phyloP scores from a whole-genome alignment of 2,329 filamentous ascomycete genomes.

The Pseudogymnoascus sp. region DNA sequence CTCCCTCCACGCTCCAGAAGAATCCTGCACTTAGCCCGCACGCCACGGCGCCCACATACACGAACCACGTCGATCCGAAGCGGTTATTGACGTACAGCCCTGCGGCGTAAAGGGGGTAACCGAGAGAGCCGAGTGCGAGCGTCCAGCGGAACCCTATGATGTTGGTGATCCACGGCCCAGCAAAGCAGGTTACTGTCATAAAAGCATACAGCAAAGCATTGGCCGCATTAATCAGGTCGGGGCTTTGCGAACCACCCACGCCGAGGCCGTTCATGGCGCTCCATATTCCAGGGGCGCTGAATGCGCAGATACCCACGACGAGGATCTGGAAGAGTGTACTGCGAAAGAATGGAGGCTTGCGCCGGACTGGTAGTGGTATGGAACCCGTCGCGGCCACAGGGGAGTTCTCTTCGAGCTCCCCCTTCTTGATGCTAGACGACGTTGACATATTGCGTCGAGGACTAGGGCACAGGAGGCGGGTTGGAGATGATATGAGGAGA shows the following conservation, averaged over 20 bases:
- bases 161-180: conserved; percentile 33
- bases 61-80: conserved; percentile 33
- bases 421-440: neutral
- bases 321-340: conserved; percentile 31
- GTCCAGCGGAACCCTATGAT: conserved; percentile 33
- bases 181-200: conserved; percentile 38
- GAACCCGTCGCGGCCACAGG: neutral
- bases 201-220: conserved; percentile 41
- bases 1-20: conserved; percentile 37
- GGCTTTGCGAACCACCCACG: conserved; percentile 35
- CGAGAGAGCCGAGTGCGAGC: conserved; percentile 36
- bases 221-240: conserved; percentile 37
- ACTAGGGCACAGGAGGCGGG: neutral
- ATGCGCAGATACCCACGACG: conserved; percentile 35
- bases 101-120: conserved; percentile 35
- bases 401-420: neutral
- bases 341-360: neutral
- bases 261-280: conserved; percentile 37
- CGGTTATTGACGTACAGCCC: conserved; percentile 34
- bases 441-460: neutral
- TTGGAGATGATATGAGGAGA: neutral
- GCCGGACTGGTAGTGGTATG: neutral
- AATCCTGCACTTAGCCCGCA: conserved; percentile 35
- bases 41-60: conserved; percentile 32
- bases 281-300: conserved; percentile 37